Base-by-base conservation (phyloP, 2,329 filamentous ascomycete genomes). In the Madurella fahalii region DNA sequence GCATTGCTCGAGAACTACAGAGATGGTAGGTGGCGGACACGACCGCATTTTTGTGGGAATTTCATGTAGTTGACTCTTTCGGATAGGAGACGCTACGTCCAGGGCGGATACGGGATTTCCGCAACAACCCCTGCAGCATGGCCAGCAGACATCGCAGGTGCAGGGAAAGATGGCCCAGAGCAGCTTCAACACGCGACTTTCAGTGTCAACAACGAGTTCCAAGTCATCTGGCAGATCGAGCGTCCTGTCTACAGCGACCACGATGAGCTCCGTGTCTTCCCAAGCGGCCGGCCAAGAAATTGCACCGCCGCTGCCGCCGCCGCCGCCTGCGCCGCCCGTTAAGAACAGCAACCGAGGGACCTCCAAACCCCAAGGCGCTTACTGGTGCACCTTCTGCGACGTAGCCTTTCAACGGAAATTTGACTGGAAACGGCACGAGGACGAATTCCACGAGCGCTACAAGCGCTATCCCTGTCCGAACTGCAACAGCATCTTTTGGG, bases 401-500 rank as follows among this genome's bases (percentile, higher is more conserved):
- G 84, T 84, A 47, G 83, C 81, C 44, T 84, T 86, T 65, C 83
- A 84, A 71, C 78, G 82, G 60, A 86, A 86, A 65, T 84, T 84
- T 59, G 83, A 86, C 67, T 87, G 81, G 84, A 85, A 85, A 68
- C 78, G 82, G 32, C 84, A 87, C 68, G 83, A 87, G 66, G 83
- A 86, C 62, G 83, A 85, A 68, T 85, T 86, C 64, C 83, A 86
- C 68, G 83, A 86, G 72, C 81, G 84, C 52, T 82, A 82, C 73
- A 80, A 83, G 59, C 85, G 84, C 64, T 86, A 85, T 67, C 82
- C 83, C 12, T 86, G 83, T 63, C 83, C 83, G 5, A 83, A 84
- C 60, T 87, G 84, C 70, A 85, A 85, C 68, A 81, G 84, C 63
- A 83, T 82, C 64, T 85, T 86, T 68, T 85, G 82, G 76, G 82